Conservation (phyloP, 129 eudicot species). For the Dittrichia graveolens region DNA sequence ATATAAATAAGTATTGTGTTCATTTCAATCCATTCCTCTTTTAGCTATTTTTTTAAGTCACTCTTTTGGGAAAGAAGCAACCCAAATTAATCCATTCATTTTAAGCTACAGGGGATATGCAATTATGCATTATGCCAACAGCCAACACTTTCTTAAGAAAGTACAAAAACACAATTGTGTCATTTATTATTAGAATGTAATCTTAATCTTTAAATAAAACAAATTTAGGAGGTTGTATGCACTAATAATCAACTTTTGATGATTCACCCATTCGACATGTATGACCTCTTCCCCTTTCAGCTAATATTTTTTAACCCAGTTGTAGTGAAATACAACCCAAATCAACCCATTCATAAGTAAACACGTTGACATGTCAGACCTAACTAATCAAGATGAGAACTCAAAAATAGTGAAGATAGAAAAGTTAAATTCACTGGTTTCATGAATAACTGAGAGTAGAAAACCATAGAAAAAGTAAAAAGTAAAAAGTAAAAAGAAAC, state of each 20-base stretch:
- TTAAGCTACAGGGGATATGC: background rate
- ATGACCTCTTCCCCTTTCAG: background rate
- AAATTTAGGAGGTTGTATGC: background rate
- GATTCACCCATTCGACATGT: background rate
- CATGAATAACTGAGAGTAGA: background rate
- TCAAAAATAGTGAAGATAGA: background rate
- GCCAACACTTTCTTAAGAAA: too few relatives aligned
- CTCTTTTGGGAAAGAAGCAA: background rate
- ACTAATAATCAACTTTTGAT: background rate
- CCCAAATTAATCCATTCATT: background rate
- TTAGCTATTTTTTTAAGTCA: background rate
- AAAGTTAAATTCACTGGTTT: background rate
- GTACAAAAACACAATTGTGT: too few relatives aligned
- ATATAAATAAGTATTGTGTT: background rate
- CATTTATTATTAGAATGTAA: background rate
- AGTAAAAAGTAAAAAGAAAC: constrained; percentile 9
- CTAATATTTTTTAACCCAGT: background rate
- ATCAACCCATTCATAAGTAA: constrained; percentile 1
- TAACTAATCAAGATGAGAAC: background rate
- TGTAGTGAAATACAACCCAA: background rate
- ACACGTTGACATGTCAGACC: background rate
- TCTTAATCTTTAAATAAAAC: background rate
- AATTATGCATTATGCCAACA: too few relatives aligned
- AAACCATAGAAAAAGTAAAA: background rate
- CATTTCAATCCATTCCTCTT: background rate